These are phyloP conservation scores for Chamaecyparis obtusa DNA, from an alignment of 75 land plant species.

Conservation along the genomic window DNA sequence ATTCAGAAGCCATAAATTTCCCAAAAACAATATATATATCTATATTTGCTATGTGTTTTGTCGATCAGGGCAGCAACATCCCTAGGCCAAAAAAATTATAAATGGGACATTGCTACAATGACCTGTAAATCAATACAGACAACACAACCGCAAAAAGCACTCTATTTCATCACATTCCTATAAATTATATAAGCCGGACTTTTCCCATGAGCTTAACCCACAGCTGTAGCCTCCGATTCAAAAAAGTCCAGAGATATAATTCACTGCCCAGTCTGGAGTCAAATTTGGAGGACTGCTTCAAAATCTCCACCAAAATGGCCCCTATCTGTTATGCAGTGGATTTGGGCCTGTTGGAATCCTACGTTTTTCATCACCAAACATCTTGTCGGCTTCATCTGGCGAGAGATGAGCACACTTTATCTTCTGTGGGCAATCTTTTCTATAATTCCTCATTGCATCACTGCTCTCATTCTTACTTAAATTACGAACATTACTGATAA, in stretches of 20 bases:
- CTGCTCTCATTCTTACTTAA: background rate
- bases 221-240: background rate
- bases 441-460: background rate
- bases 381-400: background rate
- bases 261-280: background rate
- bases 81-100: background rate
- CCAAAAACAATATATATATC: background rate
- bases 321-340: slow-evolving; percentile 11
- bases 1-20: background rate
- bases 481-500: background rate
- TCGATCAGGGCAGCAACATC: background rate
- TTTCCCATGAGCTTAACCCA: background rate
- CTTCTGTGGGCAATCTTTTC: background rate
- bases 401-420: background rate
- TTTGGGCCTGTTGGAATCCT: slow-evolving; percentile 7
- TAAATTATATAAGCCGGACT: slow-evolving; percentile 9
- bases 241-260: slow-evolving; percentile 10
- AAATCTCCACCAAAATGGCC: background rate
- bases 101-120: slow-evolving; percentile 8
- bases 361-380: slow-evolving; percentile 2
- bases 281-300: slow-evolving; percentile 9
- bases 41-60: slow-evolving; percentile 3
- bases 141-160: background rate
- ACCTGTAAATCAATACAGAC: background rate
- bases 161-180: background rate